phyloP scores from a whole-genome alignment of 257 asterid genomes.

The Paulownia fortunei region DNA sequence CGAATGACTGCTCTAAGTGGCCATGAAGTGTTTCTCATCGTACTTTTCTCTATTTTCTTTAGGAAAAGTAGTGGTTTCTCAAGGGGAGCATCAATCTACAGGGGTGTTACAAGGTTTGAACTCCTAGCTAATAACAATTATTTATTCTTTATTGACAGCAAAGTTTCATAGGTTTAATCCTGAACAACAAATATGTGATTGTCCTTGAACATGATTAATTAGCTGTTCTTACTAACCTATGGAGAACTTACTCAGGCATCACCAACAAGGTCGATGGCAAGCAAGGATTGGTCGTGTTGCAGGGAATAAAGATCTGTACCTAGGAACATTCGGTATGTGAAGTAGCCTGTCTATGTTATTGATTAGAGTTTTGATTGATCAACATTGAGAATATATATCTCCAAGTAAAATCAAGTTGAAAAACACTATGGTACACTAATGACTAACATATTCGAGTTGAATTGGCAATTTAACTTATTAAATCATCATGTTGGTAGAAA shows the following conservation, averaged over 20 bases:
- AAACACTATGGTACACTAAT: background rate
- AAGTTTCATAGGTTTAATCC: background rate
- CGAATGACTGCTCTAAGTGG: background rate
- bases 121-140: background rate
- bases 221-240: background rate
- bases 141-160: background rate
- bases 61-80: constrained; percentile 97
- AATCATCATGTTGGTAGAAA: background rate
- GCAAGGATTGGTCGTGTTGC: constrained; percentile 99
- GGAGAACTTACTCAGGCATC: constrained; percentile 70
- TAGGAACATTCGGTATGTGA: constrained; percentile 85
- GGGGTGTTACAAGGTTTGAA: constrained; percentile 87
- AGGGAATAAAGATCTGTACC: constrained; percentile 92
- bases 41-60: background rate
- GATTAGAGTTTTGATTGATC: background rate
- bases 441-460: background rate
- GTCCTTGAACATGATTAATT: background rate
- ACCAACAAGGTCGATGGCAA: constrained; percentile 99
- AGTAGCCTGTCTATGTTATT: background rate
- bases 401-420: background rate
- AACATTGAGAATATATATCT: background rate
- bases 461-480: background rate
- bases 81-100: constrained; percentile 85
- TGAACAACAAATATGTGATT: background rate
- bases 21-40: background rate